Evolutionary conservation across 2,329 filamentous ascomycete species (phyloP), one percentile per base, ranked within the genome.

Genomic region (Ilyonectria sp.): DNA sequence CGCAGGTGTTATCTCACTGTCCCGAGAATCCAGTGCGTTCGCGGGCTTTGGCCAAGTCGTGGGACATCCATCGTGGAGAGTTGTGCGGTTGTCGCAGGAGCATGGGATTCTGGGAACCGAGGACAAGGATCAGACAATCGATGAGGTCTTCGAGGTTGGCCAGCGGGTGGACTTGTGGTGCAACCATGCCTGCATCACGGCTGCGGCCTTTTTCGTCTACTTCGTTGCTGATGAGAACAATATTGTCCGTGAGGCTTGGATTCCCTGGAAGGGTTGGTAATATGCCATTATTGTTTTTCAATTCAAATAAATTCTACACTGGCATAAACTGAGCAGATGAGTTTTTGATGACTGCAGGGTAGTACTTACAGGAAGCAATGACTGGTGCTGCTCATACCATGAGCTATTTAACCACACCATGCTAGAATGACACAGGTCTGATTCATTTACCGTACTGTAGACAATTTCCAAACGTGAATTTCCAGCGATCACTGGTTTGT

Each of bases 161-260:
- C 75, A 82, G 56, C 72, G 73, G 53, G 72, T 82, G 13, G 60
- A 74, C 19, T 55, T 82, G 17, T 76, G 74, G 59, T 74, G 75
- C 23, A 76, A 80, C 49, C 81, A 82, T 58, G 72, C 76, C 1
- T 82, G 81, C 60, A 82, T 82, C 17, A 80, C 80, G 1, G 81
- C 80, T 0, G 78, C 80, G 2, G 75, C 79, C 21, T 81, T 79
- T 60, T 72, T 76, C 29, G 77, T 76, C 13, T 82, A 79, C 59
- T 82, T 76, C 64, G 76, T 82, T 4, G 78, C 78, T 5, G 80
- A 82, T 55, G 78, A 77, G 44, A 54, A 79, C 6, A 76, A 81
- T 40, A 64, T 79, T 7, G 77, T 81, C 4, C 68, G 53, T 44
- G 79, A 81, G 19, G 71, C 78, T 11, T 81, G 79, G 80, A 62